These are phyloP conservation scores for Mortierella sp. DNA, from an alignment of 371 early-diverging fungal genomes.

Conservation along the genomic window DNA sequence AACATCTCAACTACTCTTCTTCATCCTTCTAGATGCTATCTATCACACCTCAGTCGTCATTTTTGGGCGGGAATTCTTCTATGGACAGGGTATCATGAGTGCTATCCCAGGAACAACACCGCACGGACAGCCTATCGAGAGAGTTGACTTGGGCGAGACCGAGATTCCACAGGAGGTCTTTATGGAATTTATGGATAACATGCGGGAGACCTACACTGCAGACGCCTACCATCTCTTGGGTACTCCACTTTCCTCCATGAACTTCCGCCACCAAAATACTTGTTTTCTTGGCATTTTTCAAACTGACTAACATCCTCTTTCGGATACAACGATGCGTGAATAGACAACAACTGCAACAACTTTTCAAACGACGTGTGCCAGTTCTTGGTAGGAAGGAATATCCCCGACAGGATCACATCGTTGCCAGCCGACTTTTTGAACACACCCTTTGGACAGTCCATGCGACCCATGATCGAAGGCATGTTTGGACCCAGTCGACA, in stretches of 20 bases:
- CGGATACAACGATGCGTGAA: background rate
- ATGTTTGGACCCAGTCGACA: constrained; percentile 82
- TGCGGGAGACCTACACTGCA: constrained; percentile 76
- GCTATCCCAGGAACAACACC: constrained; percentile 75
- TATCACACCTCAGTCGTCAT: constrained; percentile 94
- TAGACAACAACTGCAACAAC: constrained; percentile 87
- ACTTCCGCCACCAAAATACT: background rate
- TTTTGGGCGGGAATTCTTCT: constrained; percentile 90
- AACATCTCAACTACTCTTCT: background rate
- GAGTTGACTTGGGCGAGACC: constrained; percentile 87
- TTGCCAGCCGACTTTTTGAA: constrained; percentile 41
- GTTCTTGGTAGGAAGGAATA: constrained; percentile 83
- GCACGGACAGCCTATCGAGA: constrained; percentile 81
- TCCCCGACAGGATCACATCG: constrained; percentile 82
- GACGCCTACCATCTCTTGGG: constrained; percentile 92
- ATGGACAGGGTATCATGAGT: constrained; percentile 81
- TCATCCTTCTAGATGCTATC: constrained; percentile 26
- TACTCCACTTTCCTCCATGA: background rate
- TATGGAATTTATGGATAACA: constrained; percentile 80
- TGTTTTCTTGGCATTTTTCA: background rate
- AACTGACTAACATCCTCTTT: background rate
- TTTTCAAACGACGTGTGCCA: constrained; percentile 84
- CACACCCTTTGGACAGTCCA: constrained; percentile 84
- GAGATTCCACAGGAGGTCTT: constrained; percentile 85
- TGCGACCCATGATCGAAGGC: constrained; percentile 84